These are phyloP conservation scores for Uromyces viciae-fabae DNA, from an alignment of 1,284 basidiomycete genomes.

Conservation along the genomic window DNA sequence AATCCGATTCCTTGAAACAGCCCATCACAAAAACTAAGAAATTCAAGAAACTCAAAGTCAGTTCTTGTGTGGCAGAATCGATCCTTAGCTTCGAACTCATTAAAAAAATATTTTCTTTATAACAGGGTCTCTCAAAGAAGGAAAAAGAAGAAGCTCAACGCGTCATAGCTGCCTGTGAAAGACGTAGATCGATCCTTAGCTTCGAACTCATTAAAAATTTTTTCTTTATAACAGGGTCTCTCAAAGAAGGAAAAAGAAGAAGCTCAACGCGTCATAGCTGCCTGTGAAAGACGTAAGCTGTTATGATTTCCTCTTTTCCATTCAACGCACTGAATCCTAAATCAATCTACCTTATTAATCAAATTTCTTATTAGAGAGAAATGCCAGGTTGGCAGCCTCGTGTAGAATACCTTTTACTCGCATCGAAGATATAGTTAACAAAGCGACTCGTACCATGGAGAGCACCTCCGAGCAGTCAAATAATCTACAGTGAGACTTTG, in stretches of 20 bases:
- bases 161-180: slow-evolving; percentile 11
- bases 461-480: background rate
- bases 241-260: slow-evolving; percentile 39
- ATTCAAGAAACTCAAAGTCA: slow-evolving; percentile 28
- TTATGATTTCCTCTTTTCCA: background rate
- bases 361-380: slow-evolving; percentile 30
- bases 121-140: slow-evolving; percentile 29
- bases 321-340: too few relatives aligned
- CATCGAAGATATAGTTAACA: slow-evolving; percentile 22
- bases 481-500: background rate
- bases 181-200: background rate
- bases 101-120: background rate
- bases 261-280: slow-evolving; percentile 20
- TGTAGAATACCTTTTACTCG: slow-evolving; percentile 17
- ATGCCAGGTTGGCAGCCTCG: slow-evolving; percentile 13
- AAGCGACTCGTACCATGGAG: background rate
- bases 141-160: slow-evolving; percentile 39
- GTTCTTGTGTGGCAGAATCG: background rate
- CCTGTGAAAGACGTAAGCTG: background rate
- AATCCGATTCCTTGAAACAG: background rate
- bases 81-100: background rate
- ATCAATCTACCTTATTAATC: too few relatives aligned
- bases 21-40: background rate
- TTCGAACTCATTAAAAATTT: background rate
- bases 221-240: slow-evolving; percentile 1